A percentile compares a stretch with the other conserved stretches of the same genome.
Evolutionary conservation across 169 alveolate species (phyloP).

Genomic region (Neospora caninum): DNA sequence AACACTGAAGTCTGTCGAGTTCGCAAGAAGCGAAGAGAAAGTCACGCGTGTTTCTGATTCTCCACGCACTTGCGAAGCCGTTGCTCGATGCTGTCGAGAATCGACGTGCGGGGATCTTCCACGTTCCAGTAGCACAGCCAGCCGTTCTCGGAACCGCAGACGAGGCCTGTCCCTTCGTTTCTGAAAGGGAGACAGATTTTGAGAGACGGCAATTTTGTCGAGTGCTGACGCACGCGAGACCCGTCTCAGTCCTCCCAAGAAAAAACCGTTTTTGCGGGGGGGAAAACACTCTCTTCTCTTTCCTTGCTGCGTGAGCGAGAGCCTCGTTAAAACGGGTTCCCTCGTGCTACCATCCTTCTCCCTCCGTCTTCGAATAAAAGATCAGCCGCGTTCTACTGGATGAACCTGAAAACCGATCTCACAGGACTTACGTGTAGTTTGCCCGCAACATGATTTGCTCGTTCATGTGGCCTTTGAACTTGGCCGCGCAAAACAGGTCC

Average conservation of each 20-base stretch:
- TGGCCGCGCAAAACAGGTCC: slow-evolving; percentile 50
- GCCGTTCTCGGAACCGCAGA: slow-evolving; percentile 65
- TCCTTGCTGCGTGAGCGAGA: too few species aligned
- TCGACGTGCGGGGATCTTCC: slow-evolving; percentile 19
- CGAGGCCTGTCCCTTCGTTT: slow-evolving; percentile 22
- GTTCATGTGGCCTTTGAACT: slow-evolving; percentile 62
- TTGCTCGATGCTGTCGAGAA: background rate
- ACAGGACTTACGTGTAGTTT: slow-evolving; percentile 40
- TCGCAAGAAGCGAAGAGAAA: too few species aligned
- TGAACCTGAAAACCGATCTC: background rate
- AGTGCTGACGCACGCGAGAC: too few species aligned
- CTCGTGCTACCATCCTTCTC: too few species aligned
- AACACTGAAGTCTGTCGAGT: too few species aligned
- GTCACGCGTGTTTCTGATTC: background rate
- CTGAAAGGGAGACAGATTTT: slow-evolving; percentile 3
- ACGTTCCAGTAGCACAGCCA: slow-evolving; percentile 50
- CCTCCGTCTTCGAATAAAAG: too few species aligned
- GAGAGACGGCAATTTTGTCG: too few species aligned
- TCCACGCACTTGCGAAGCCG: background rate
- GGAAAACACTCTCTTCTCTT: too few species aligned
- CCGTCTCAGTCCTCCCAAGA: too few species aligned
- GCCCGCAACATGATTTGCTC: slow-evolving; percentile 53
- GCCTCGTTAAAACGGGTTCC: too few species aligned
- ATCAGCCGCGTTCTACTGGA: too few species aligned
- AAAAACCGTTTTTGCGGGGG: too few species aligned